Evolutionary conservation across 768 basidiomycete species (phyloP), one percentile per base, ranked within the genome.

Genomic region (Nidularia sp.): DNA sequence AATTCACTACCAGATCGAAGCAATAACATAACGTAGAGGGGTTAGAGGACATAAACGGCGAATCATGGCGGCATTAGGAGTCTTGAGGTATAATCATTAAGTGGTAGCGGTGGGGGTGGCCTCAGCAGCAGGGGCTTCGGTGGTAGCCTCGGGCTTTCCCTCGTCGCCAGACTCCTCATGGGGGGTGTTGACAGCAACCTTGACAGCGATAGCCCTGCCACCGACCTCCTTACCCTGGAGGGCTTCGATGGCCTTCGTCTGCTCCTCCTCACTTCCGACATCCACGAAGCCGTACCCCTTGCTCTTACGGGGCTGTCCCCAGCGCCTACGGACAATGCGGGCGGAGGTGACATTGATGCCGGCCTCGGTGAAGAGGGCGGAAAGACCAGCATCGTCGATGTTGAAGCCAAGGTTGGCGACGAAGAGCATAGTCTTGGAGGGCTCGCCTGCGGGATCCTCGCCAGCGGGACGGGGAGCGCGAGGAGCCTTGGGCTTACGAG

Each of bases 281-380:
- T 98, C 95, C 65, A 99, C 96, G 64, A 99, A 99, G 49, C 93
- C 96, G 69, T 95, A 98, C 52, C 96, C 96, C 73, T 96, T 96
- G 80, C 89, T 92, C 70, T 84, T 89, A 68, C 88, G 82, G 63
- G 88, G 87, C 42, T 83, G 81, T 3, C 91, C 92, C 79, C 83
- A 92, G 62, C 86, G 84, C 64, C 86, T 80, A 66, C 86, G 85
- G 61, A 98, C 92, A 57, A 99, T 89, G 58, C 90, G 90, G 55
- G 95, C 94, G 59, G 88, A 88, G 64, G 80, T 76, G 58, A 96
- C 90, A 41, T 71, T 74, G 73, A 97, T 85, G 57, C 83, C 90
- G 22, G 86, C 90, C 57, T 92, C 89, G 48, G 84, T 88, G 78
- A 99, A 98, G 61, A 97, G 76, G 44, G 83, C 73, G 29, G 80